Conservation (phyloP, 345 rosid species). For the Microthlaspi erraticum region DNA sequence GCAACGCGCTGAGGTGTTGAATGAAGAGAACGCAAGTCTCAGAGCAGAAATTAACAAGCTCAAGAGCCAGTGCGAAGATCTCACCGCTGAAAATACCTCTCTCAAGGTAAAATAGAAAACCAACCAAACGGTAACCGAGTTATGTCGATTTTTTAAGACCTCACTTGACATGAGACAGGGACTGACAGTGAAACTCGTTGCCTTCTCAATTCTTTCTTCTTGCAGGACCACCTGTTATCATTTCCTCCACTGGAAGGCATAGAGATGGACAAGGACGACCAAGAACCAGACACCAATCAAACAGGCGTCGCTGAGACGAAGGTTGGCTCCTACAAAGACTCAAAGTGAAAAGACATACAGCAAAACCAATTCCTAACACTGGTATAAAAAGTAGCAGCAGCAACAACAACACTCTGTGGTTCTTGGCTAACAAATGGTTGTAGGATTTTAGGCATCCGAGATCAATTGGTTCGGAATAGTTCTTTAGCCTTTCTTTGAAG, state of each 20-base stretch:
- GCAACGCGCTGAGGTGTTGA: constrained; percentile 76
- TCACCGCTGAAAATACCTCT: constrained; percentile 71
- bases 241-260: constrained; percentile 58
- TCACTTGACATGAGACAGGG: too few species aligned
- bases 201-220: constrained; percentile 3
- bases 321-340: constrained; percentile 43
- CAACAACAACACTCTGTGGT: constrained; percentile 16
- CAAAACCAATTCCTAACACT: constrained; percentile 40
- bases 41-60: constrained; percentile 81
- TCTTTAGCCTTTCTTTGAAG: constrained; percentile 12
- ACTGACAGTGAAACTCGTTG: too few species aligned
- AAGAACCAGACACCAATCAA: constrained; percentile 47
- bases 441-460: constrained; percentile 38
- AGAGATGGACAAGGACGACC: constrained; percentile 54
- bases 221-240: constrained; percentile 81
- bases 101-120: constrained; percentile 62
- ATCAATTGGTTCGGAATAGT: constrained; percentile 31
- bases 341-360: constrained; percentile 29
- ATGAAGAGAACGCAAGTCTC: constrained; percentile 84
- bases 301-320: constrained; percentile 47
- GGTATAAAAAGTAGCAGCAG: constrained; percentile 35
- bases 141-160: too few species aligned
- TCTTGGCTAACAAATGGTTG: constrained; percentile 40
- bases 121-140: not conserved
- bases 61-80: constrained; percentile 80